Evolutionary conservation across 78 protist genomes (phyloP).

Genomic region (Polysphondylium violaceum): DNA sequence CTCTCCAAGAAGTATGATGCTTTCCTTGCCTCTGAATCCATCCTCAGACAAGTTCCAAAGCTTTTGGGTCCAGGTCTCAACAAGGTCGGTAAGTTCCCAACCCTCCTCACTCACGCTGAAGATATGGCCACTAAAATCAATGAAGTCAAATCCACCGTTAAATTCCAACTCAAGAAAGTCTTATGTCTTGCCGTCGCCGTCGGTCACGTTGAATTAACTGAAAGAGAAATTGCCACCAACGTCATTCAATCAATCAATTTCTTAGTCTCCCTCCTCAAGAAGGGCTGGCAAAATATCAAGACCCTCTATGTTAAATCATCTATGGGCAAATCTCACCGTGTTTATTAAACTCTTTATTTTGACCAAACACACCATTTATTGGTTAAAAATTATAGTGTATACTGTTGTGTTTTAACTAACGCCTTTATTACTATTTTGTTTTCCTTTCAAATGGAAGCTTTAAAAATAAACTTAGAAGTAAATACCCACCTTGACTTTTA

Average conservation of each 20-base stretch:
- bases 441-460: conserved; percentile 23
- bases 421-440: conserved; percentile 9
- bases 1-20: conserved; percentile 97
- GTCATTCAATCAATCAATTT: conserved; percentile 96
- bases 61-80: conserved; percentile 99
- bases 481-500: conserved; percentile 23
- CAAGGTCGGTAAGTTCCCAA: conserved; percentile 99
- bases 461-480: not conserved
- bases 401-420: not conserved
- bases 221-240: conserved; percentile 95
- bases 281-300: conserved; percentile 99
- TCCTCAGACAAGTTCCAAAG: conserved; percentile 98
- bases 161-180: conserved; percentile 99
- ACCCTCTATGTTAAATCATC: conserved; percentile 97
- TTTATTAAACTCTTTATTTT: conserved; percentile 89
- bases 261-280: conserved; percentile 99
- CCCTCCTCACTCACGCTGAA: conserved; percentile 92
- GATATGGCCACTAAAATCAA: conserved; percentile 92
- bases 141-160: conserved; percentile 96
- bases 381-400: not conserved
- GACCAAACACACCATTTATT: conserved; percentile 1
- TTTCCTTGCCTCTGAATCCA: conserved; percentile 98
- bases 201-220: conserved; percentile 97
- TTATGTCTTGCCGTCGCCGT: conserved; percentile 98
- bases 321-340: conserved; percentile 95